Evolutionary conservation across 768 basidiomycete genomes (phyloP).

Genomic region (Pulveroboletus sp.): DNA sequence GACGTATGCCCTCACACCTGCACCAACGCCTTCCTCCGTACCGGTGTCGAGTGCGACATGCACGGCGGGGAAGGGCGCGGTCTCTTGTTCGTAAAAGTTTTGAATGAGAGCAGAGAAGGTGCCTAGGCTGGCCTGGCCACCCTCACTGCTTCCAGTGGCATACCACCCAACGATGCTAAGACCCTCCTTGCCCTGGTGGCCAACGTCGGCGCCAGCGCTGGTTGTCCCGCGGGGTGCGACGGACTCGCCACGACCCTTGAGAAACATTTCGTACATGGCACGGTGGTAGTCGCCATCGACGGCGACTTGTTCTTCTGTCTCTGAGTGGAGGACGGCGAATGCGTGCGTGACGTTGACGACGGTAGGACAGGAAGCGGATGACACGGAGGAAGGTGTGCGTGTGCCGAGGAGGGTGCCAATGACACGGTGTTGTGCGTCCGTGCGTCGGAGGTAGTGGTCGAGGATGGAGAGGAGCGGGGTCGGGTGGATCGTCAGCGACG

Average conservation of each 20-base stretch:
- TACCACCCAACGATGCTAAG: constrained; percentile 96
- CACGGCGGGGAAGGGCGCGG: constrained; percentile 80
- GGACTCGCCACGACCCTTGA: constrained; percentile 52
- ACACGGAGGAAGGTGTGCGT: constrained; percentile 45
- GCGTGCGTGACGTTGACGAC: constrained; percentile 71
- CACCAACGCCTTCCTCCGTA: constrained; percentile 51
- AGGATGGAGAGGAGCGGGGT: constrained; percentile 92
- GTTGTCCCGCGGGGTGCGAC: constrained; percentile 9
- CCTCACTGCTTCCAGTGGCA: constrained; percentile 60
- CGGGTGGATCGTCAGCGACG: constrained; percentile 79
- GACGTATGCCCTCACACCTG: constrained; percentile 83
- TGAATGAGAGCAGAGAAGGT: constrained; percentile 96
- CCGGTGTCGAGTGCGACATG: constrained; percentile 91
- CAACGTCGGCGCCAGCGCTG: constrained; percentile 17
- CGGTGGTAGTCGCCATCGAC: constrained; percentile 97
- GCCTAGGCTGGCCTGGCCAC: constrained; percentile 52
- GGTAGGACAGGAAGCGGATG: constrained; percentile 1
- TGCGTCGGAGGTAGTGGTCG: constrained; percentile 91
- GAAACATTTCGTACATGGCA: constrained; percentile 86
- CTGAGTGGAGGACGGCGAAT: constrained; percentile 90
- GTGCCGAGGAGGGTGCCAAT: constrained; percentile 93
- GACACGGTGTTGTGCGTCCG: constrained; percentile 76
- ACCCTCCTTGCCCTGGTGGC: constrained; percentile 42
- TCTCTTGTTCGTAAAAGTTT: constrained; percentile 95
- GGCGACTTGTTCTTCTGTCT: constrained; percentile 88